Percentiles rank a stretch among this genome's conserved stretches.
Evolutionary conservation across 345 rosid genomes (phyloP).

Genomic region (Salix suchowensis): DNA sequence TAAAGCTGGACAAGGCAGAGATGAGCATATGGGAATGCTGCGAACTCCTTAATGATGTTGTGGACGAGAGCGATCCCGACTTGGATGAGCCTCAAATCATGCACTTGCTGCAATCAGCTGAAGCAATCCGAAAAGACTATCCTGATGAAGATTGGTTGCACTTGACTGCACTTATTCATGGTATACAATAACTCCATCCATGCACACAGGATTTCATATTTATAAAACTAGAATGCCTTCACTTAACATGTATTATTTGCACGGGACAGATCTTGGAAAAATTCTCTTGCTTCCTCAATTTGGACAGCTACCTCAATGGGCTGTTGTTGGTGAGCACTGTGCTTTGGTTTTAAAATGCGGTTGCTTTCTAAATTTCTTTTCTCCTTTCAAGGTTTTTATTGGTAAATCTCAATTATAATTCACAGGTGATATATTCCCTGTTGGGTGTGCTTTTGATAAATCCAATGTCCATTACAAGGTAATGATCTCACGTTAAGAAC

Average conservation of each 20-base stretch:
- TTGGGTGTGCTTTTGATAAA: constrained; percentile 61
- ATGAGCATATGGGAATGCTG: constrained; percentile 79
- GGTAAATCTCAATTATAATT: no score
- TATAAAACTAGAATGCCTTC: no score
- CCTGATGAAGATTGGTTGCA: constrained; percentile 63
- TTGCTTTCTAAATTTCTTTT: no score
- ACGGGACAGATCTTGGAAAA: constrained; percentile 58
- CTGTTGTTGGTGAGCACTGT: constrained; percentile 59
- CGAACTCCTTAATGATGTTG: constrained; percentile 50
- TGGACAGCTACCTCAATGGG: constrained; percentile 83
- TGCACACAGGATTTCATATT: no score
- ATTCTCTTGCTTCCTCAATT: constrained; percentile 65
- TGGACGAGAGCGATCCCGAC: constrained; percentile 60
- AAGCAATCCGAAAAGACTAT: constrained; percentile 59
- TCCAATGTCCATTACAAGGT: constrained; percentile 71
- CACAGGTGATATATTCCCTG: constrained; percentile 66
- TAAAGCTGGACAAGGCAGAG: constrained; percentile 37
- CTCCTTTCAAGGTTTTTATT: no score
- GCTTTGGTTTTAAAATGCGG: no score
- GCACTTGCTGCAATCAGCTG: constrained; percentile 64
- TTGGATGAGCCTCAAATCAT: constrained; percentile 66
- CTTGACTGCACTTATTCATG: constrained; percentile 60
- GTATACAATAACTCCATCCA: constrained; percentile 5
- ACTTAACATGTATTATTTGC: no score
- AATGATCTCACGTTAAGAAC: background rate